Base-by-base conservation (phyloP, 1,284 basidiomycete species). In the Cutaneotrichosporon arboriforme region DNA sequence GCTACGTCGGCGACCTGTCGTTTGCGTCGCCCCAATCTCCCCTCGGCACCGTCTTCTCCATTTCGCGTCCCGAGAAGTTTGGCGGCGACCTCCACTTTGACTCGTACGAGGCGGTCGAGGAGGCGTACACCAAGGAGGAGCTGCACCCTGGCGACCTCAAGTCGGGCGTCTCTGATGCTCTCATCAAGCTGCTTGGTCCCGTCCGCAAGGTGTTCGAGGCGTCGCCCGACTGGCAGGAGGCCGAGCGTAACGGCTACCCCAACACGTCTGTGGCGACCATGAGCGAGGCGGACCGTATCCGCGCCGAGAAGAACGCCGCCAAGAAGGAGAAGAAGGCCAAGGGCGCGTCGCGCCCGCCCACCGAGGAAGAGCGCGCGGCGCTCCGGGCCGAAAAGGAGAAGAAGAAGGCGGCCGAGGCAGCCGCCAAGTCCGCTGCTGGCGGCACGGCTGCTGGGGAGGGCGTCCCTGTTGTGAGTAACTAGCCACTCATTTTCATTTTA, bases 81-180 rank as follows among this genome's bases (percentile, higher is more conserved):
- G 93, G 93, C n/a, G 90, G 89, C 0, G 77, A 84, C 47, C 76
- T 84, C 53, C 90, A 96, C 73, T 94, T 90, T 77, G 63, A 65
- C 41, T 77, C 76, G 8, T 92, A 84, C 72, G 78, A 80, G 15
- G 80, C 81, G 31, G 72, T 98, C 58, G 81, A 88, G 71, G 77
- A 79, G n/a, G 88, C 87, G 54, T 98, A 92, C 70, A 82, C 77
- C 26, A 80, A 79, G 52, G 87, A 85, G 75, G 81, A 82, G 57
- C 65, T 98, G 5, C 91, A 97, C 72, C 96, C 94, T 1, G 85
- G 84, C 26, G 96, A 97, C 72, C 77, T 99, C 64, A 99, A 98
- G 78, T 76, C 76, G 8, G 83, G 84, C 1, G 89, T 97, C 8
- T 80, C 83, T n/a, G 83, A 84, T 26, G 86, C 85, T 5, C 85